These are phyloP conservation scores for Areca catechu DNA, from an alignment of 176 grass and related monocot species.

Conservation along the genomic window DNA sequence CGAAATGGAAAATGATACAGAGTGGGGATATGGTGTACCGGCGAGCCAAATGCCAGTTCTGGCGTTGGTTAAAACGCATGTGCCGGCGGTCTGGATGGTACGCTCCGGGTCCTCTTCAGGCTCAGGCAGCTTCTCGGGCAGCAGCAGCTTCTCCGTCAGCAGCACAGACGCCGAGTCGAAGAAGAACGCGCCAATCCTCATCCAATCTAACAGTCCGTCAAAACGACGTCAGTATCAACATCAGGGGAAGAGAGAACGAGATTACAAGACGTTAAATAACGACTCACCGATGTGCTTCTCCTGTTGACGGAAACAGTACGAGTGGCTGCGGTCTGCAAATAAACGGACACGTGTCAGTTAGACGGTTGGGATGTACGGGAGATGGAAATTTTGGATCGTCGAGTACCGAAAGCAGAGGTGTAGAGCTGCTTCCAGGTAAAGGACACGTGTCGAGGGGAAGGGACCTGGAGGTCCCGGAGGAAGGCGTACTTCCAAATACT, in stretches of 20 bases:
- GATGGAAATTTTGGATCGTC: not conserved
- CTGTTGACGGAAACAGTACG: conserved; percentile 42
- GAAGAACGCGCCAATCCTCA: conserved; percentile 67
- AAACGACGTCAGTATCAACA: not conserved
- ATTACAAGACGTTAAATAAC: too few relatives aligned
- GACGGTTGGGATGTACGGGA: too few relatives aligned
- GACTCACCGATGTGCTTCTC: conserved; percentile 66
- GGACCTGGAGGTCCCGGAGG: conserved; percentile 66
- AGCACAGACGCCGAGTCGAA: conserved; percentile 45
- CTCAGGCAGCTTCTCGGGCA: conserved; percentile 30
- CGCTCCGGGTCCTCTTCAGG: conserved; percentile 9
- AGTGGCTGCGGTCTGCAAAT: conserved; percentile 53
- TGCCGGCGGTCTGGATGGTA: conserved; percentile 40
- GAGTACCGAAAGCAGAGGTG: conserved; percentile 50
- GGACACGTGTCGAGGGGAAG: conserved; percentile 23
- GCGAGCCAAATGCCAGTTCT: conserved; percentile 86
- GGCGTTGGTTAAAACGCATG: conserved; percentile 41
- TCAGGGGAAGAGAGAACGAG: too few relatives aligned
- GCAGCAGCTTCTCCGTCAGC: conserved; percentile 45
- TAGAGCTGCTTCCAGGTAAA: conserved; percentile 73
- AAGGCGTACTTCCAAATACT: conserved; percentile 70
- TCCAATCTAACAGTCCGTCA: conserved; percentile 34
- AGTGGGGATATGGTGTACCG: conserved; percentile 23
- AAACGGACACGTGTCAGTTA: conserved; percentile 25
- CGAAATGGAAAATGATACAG: too few relatives aligned